Base-by-base conservation (phyloP, 495 filamentous ascomycete genomes). In the Hypoxylon intermedium region DNA sequence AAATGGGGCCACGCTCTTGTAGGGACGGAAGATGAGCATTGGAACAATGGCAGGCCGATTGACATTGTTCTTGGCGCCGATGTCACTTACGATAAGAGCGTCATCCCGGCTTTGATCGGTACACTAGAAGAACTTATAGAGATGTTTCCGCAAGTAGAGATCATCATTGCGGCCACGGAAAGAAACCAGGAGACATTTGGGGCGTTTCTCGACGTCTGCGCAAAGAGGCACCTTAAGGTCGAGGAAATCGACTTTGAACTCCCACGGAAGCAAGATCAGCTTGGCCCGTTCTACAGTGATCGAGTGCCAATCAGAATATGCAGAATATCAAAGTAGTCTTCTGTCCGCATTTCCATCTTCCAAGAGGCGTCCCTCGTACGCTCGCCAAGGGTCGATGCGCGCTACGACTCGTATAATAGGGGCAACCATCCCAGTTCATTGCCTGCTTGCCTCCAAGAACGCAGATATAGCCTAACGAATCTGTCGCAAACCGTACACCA, bases 1-100 rank as follows among this genome's bases (percentile, higher is more conserved):
- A 79, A 75, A 71, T 90, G 88, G 88, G 87, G 87, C 18, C 74
- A 79, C 36, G 72, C 78, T 6, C 59, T 84, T 11, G 46, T 76
- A 1, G 76, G 77, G n/a, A 75, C 73, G 1, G 77, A 80, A 47
- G 74, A 77, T 30, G 43, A 63, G 36, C 49, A 60, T 26, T 81
- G 76, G 79, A 78, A 79, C 38, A 70, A 67, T 5, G 77, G 77
- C 23, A 55, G 63, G 7, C 61, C 63, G 11, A 69, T 82, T 23
- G 77, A 83, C 49, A 58, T 80, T 18, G 72, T 82, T 4, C 63
- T 83, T 26, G 81, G 79, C 3, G 80, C 81, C 7, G 81, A 83
- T 47, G 65, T 83, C 54, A 82, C 80, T 0, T 83, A 82, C 55
- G 79, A 83, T 60, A 69, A 51, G 42, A 70, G 68, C 33, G 67